Percentiles rank a stretch among this genome's conserved stretches.
phyloP scores from a whole-genome alignment of 768 basidiomycete species.

The Kwoniella botswanensis region DNA sequence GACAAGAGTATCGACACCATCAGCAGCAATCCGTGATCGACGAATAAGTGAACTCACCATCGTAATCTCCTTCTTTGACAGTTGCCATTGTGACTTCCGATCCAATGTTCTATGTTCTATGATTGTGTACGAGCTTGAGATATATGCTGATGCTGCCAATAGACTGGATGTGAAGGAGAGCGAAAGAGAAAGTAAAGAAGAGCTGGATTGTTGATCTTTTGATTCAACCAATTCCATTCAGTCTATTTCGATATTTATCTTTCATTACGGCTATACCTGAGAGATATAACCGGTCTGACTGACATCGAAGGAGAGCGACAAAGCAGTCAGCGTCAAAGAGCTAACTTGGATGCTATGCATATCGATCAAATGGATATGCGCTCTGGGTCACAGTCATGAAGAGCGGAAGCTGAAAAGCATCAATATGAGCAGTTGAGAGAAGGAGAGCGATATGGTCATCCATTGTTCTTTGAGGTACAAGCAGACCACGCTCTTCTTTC shows the following conservation, averaged over 20 bases:
- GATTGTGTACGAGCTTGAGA: neutral
- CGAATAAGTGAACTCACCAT: conserved; percentile 28
- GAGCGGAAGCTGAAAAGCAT: neutral
- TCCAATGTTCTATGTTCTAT: neutral
- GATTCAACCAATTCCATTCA: conserved; percentile 2
- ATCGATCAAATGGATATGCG: no score
- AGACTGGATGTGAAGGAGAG: neutral
- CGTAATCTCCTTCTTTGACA: conserved; percentile 47
- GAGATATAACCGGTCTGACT: no score
- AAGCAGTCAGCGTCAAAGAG: no score
- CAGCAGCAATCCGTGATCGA: neutral
- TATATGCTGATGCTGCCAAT: neutral
- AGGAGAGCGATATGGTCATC: neutral
- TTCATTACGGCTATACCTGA: no score
- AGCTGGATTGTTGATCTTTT: neutral
- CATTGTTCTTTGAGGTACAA: neutral
- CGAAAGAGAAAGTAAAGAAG: neutral
- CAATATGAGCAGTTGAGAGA: no score
- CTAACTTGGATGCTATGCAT: no score
- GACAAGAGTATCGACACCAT: neutral
- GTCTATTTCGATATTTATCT: neutral
- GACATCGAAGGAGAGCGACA: no score
- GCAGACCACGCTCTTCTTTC: neutral
- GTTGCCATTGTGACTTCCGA: conserved; percentile 29
- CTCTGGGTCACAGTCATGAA: neutral